Percentiles rank a stretch among this genome's conserved stretches.
Conservation (phyloP, 306 rosid species). For the Pyrus pyrifolia region DNA sequence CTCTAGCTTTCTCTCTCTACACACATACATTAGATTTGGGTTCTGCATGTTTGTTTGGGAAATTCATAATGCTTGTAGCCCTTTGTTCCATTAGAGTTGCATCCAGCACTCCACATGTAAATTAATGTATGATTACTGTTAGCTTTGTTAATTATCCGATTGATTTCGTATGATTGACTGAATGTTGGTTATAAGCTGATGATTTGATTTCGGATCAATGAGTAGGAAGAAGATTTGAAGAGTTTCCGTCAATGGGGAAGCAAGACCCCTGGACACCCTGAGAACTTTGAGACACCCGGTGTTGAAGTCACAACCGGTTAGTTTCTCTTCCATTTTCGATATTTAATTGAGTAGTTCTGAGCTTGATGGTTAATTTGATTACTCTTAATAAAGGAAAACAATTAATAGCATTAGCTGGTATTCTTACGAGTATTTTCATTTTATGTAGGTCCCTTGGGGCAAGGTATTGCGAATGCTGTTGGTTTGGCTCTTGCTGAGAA, state of each 20-base stretch:
- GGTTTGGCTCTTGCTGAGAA: conserved; percentile 98
- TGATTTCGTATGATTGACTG: not conserved
- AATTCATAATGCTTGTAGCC: not conserved
- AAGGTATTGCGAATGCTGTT: conserved; percentile 95
- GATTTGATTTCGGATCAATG: conserved; percentile 12
- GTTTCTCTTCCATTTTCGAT: conserved; percentile 2
- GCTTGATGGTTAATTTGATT: not conserved
- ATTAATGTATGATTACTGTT: not conserved
- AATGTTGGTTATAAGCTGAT: conserved; percentile 5
- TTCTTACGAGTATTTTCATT: not conserved
- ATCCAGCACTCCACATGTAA: not conserved
- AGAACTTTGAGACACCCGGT: conserved; percentile 92
- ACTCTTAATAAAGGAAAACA: not conserved
- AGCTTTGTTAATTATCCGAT: not conserved
- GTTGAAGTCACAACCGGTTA: conserved; percentile 94
- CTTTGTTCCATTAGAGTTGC: not conserved
- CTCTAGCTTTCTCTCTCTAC: not conserved
- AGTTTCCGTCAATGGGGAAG: conserved; percentile 90
- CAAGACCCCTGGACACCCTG: conserved; percentile 96
- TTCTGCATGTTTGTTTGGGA: not conserved
- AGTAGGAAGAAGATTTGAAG: conserved; percentile 82
- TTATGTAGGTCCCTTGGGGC: conserved; percentile 91
- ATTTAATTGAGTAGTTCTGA: not conserved
- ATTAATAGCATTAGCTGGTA: not conserved
- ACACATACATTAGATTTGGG: not conserved